Base-by-base conservation (phyloP, 768 basidiomycete species). In the Lactarius tabidus region DNA sequence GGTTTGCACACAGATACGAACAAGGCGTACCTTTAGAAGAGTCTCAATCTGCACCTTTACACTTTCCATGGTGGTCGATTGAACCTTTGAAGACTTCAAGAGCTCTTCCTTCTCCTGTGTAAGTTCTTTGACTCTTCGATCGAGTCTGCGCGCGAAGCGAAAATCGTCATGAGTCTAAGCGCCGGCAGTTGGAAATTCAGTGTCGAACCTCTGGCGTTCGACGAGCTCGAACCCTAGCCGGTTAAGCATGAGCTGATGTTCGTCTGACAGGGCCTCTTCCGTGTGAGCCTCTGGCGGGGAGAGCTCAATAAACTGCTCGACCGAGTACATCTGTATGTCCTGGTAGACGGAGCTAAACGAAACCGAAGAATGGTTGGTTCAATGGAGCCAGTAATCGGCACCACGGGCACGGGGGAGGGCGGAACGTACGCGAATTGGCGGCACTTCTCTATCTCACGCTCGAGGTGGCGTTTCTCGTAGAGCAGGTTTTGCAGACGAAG, bases 381-480 rank as follows among this genome's bases (percentile, higher is more conserved):
- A 10, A 38, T 38, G 14, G 14, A 33, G 33, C 33, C 33, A 33
- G 33, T 14, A 14, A 38, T 15, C 15, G n/a, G n/a, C n/a, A n/a
- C n/a, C n/a, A n/a, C n/a, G n/a, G n/a, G n/a, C n/a, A n/a, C 38
- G 38, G 38, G 35, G 52, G 58, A 31, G 18, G 17, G 57, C 26
- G 7, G 39, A 17, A 81, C 90, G 71, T 73, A 94, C 92, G 90
- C 91, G 72, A 93, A 95, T 73, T 95, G 92, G 56, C 91, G 84
- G 76, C 93, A 95, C 73, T 94, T 93, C 71, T 92, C 90, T 39
- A 95, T 95, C 77, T 95, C 93, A 63, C 91, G 83, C 75, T 94
- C 91, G 6, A 95, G 84, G 72, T 95, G 92, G 31, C 91, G 83
- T 73, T 91, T 92, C 76, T 95, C 93, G 70, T 95, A 95, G 57